phyloP scores from a whole-genome alignment of 2,329 filamentous ascomycete genomes.

The Volutella citrinella region DNA sequence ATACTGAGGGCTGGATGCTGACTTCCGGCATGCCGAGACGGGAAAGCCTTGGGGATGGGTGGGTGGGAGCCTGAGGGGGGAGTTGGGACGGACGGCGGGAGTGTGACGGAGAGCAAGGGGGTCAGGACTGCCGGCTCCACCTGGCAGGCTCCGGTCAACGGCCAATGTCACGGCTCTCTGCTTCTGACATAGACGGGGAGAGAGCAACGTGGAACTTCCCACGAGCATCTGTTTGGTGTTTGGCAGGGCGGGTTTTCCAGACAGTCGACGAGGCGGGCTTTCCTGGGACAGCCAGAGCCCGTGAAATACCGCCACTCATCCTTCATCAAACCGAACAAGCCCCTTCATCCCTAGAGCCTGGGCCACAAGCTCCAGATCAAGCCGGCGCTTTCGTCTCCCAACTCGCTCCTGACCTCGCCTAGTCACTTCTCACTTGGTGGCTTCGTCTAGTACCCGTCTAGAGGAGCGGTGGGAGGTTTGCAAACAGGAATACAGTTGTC shows the following conservation, averaged over 20 bases:
- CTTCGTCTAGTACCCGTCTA: constrained; percentile 18
- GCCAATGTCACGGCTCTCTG: constrained; percentile 16
- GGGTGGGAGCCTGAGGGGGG: too few relatives aligned
- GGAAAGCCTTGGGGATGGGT: constrained; percentile 11
- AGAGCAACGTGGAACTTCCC: too few relatives aligned
- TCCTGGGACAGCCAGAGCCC: too few relatives aligned
- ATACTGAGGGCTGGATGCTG: too few relatives aligned
- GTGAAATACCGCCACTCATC: too few relatives aligned
- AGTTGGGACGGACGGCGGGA: constrained; percentile 21
- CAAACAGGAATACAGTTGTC: constrained; percentile 16
- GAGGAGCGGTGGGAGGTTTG: constrained; percentile 23
- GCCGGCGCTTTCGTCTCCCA: constrained; percentile 7
- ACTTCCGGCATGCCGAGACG: constrained; percentile 10
- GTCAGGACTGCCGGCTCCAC: constrained; percentile 14
- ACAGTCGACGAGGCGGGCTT: too few relatives aligned
- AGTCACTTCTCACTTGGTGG: constrained; percentile 28
- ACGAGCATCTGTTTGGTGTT: too few relatives aligned
- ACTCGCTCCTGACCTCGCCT: constrained; percentile 11
- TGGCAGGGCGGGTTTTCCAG: too few relatives aligned
- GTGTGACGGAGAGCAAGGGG: constrained; percentile 23
- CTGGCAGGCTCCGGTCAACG: constrained; percentile 15
- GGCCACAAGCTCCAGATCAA: constrained; percentile 13
- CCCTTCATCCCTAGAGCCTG: constrained; percentile 13
- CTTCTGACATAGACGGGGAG: too few relatives aligned
- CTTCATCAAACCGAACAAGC: constrained; percentile 15